Evolutionary conservation across 2,329 filamentous ascomycete species (phyloP).

Genomic region (Arachnopeziza araneosa): DNA sequence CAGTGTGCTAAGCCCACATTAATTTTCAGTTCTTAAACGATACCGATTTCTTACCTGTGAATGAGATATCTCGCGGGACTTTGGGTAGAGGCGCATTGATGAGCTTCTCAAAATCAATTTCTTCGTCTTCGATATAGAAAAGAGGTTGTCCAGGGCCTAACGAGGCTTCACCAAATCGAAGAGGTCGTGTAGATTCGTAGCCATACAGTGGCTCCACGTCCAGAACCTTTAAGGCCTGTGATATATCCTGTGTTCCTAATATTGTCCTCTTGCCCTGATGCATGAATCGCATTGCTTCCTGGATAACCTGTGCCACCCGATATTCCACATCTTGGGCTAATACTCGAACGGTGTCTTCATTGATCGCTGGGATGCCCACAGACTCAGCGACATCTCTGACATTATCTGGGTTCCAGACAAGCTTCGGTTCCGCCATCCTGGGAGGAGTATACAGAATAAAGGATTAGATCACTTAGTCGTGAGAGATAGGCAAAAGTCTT

Average conservation of each 20-base stretch:
- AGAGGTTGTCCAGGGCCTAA: constrained; percentile 89
- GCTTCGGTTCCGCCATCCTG: constrained; percentile 31
- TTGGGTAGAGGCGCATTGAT: constrained; percentile 95
- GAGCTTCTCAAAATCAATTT: constrained; percentile 97
- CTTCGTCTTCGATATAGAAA: constrained; percentile 97
- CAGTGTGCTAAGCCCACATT: constrained; percentile 67
- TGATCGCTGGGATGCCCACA: constrained; percentile 75
- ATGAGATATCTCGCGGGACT: constrained; percentile 85
- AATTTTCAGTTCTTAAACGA: background rate
- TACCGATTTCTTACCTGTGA: constrained; percentile 61
- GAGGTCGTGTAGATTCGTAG: constrained; percentile 84
- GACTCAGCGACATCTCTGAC: constrained; percentile 95
- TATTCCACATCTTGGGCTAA: constrained; percentile 94
- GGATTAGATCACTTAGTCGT: background rate
- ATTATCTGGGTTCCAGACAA: constrained; percentile 94
- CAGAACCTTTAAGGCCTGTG: constrained; percentile 76
- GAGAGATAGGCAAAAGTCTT: background rate
- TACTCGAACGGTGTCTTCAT: constrained; percentile 80
- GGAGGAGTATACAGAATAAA: background rate
- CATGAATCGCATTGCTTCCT: constrained; percentile 96
- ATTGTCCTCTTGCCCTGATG: constrained; percentile 81
- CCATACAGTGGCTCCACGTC: constrained; percentile 95
- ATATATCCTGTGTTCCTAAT: constrained; percentile 82
- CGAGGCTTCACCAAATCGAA: constrained; percentile 90
- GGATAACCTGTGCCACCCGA: constrained; percentile 84